A percentile compares a stretch with the other conserved stretches of the same genome.
phyloP scores from a whole-genome alignment of 176 grass and related monocot genomes.

The Musa acuminata region DNA sequence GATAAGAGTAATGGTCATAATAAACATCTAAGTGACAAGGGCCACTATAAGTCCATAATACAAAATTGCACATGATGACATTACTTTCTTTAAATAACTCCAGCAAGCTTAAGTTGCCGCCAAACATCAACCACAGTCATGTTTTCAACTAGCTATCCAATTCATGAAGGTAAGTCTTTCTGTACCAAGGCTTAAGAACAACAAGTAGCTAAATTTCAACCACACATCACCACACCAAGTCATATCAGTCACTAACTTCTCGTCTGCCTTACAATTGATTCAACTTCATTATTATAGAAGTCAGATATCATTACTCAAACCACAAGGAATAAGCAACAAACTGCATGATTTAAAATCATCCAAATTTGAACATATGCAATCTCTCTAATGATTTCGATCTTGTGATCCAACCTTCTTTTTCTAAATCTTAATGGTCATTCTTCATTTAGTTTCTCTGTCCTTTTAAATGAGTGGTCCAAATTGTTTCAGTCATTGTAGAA shows the following conservation, averaged over 20 bases:
- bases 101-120: background rate
- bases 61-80: background rate
- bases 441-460: background rate
- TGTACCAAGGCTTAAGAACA: too few species aligned
- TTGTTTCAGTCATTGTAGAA: background rate
- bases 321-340: background rate
- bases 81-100: background rate
- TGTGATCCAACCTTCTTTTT: too few species aligned
- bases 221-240: too few species aligned
- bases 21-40: background rate
- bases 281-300: background rate
- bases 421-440: too few species aligned
- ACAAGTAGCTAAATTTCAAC: too few species aligned
- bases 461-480: background rate
- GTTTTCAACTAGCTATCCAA: background rate
- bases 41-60: background rate
- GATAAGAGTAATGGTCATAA: background rate
- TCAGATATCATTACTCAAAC: background rate
- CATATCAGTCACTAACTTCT: too few species aligned
- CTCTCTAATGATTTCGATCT: too few species aligned
- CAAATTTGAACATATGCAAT: background rate
- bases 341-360: background rate
- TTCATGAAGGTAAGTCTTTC: background rate
- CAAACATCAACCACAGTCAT: background rate
- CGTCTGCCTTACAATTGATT: too few species aligned